phyloP scores from a whole-genome alignment of 1,284 basidiomycete species.

The Tetrapyrgos nigripes region DNA sequence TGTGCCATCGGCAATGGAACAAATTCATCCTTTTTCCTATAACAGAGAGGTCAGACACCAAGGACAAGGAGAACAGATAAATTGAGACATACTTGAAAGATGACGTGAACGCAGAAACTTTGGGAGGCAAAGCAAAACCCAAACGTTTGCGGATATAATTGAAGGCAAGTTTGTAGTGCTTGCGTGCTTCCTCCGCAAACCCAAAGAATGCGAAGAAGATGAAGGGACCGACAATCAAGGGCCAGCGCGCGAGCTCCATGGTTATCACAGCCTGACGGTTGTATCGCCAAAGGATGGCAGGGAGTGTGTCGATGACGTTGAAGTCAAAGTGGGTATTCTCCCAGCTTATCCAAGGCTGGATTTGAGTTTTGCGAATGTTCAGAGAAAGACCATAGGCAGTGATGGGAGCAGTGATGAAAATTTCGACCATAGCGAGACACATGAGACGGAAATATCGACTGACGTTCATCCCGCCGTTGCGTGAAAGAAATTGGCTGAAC shows the following conservation, averaged over 20 bases:
- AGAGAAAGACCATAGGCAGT: constrained; percentile 26
- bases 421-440: constrained; percentile 51
- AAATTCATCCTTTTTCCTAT: not conserved
- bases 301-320: constrained; percentile 42
- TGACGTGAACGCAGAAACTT: not conserved
- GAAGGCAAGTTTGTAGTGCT: constrained; percentile 46
- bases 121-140: not conserved
- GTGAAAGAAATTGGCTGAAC: constrained; percentile 46
- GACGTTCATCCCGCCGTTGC: constrained; percentile 38
- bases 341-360: constrained; percentile 61
- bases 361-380: constrained; percentile 19
- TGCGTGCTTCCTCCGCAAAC: constrained; percentile 69
- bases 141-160: not conserved
- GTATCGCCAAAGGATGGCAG: constrained; percentile 46
- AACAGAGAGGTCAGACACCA: not conserved
- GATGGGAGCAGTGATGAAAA: constrained; percentile 46
- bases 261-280: constrained; percentile 1
- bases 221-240: constrained; percentile 47
- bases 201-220: constrained; percentile 75
- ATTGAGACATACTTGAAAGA: not conserved
- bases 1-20: not conserved
- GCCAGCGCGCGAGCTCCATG: constrained; percentile 50
- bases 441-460: constrained; percentile 64
- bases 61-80: not conserved
- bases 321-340: constrained; percentile 58